A percentile compares a stretch with the other conserved stretches of the same genome.
Conservation (phyloP, 495 filamentous ascomycete species). For the Alectoria sarmentosa region DNA sequence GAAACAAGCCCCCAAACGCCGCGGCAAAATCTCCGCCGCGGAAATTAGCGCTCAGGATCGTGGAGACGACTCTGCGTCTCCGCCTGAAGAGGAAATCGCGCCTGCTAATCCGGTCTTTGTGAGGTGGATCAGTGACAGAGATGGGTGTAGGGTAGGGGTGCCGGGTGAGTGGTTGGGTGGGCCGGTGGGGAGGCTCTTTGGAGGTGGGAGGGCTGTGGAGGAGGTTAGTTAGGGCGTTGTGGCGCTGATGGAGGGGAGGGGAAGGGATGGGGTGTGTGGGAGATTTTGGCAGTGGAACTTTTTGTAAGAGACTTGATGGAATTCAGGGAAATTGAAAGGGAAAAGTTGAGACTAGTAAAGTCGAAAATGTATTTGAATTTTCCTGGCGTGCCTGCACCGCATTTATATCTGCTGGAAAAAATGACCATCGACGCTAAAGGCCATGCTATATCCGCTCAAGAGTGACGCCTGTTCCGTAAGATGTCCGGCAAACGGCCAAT, state of each 20-base stretch:
- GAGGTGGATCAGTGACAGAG: constrained; percentile 68
- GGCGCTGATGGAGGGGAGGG: constrained; percentile 17
- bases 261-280: not conserved
- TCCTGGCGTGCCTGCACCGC: not conserved
- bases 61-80: constrained; percentile 50
- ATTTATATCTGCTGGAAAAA: not conserved
- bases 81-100: constrained; percentile 40
- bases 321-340: too few species aligned
- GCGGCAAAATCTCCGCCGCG: constrained; percentile 43
- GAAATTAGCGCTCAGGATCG: constrained; percentile 36
- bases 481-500: not conserved
- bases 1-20: constrained; percentile 88
- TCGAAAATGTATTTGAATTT: not conserved
- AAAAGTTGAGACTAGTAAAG: not conserved
- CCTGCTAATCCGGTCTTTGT: constrained; percentile 63
- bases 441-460: not conserved
- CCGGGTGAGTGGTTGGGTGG: constrained; percentile 75
- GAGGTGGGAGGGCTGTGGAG: constrained; percentile 38
- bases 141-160: constrained; percentile 62
- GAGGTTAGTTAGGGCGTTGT: constrained; percentile 28
- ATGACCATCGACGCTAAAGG: not conserved
- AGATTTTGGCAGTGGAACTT: not conserved
- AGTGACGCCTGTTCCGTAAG: not conserved
- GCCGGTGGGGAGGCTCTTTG: constrained; percentile 59
- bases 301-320: too few species aligned